A percentile compares a stretch with the other conserved stretches of the same genome.
Conservation (phyloP, 116 monocot genomes). For the Posidonia oceanica region DNA sequence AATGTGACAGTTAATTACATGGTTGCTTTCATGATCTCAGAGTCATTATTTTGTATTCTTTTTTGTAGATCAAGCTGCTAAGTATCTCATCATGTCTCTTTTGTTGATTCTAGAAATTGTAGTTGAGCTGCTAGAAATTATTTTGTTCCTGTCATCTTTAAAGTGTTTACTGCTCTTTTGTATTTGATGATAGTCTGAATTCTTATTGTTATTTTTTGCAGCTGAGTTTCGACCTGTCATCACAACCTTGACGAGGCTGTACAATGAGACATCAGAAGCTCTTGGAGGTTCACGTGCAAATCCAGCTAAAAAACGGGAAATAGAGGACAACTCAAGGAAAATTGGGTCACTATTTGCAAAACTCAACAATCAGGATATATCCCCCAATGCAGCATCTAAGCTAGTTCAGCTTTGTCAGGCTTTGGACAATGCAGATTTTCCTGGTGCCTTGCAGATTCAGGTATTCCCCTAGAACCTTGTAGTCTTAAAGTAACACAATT, state of each 20-base stretch:
- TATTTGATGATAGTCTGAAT: not conserved
- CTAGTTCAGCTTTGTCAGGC: constrained; percentile 76
- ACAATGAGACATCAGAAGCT: constrained; percentile 80
- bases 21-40: too few relatives aligned
- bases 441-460: constrained; percentile 84
- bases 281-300: constrained; percentile 74
- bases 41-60: not conserved
- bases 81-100: too few relatives aligned
- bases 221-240: constrained; percentile 81
- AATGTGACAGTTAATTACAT: too few relatives aligned
- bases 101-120: too few relatives aligned
- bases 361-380: constrained; percentile 81
- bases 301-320: constrained; percentile 80
- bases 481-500: not conserved
- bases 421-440: constrained; percentile 62
- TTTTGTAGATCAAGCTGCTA: not conserved
- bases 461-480: constrained; percentile 15
- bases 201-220: constrained; percentile 18
- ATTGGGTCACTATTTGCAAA: constrained; percentile 84
- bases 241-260: constrained; percentile 69
- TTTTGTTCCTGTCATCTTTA: not conserved
- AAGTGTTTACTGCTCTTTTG: not conserved
- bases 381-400: constrained; percentile 79
- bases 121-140: too few relatives aligned
- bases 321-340: constrained; percentile 95